Base-by-base conservation (phyloP, 306 rosid genomes). In the Glycine tomentella region DNA sequence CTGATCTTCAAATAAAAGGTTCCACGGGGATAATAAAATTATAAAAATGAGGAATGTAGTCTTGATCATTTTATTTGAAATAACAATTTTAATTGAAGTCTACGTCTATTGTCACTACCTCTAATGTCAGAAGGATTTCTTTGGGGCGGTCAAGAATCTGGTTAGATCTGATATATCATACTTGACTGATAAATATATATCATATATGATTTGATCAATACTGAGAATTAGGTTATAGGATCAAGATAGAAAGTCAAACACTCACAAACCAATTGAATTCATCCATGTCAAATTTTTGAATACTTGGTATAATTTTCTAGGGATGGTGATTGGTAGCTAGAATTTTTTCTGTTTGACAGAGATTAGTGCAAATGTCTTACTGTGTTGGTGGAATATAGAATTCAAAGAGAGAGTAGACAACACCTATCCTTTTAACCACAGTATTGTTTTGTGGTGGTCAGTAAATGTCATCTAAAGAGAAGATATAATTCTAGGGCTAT, bases 91-190 rank as follows among this genome's bases (percentile, higher is more conserved):
- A 38, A 6, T 53, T 81, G 61, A 63, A 9, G 69, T 33, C 46
- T 8, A 9, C 4, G 16, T 33, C 68, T 33, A 62, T 33, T 62
- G 15, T 12, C 14, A 62, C 9, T 62, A 13, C 25, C 42, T 69
- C 66, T 71, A 15, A 8, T 49, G 16, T 72, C 46, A 17, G 69
- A 56, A 44, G 59, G 58, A 56, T 42, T 78, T 68, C 31, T 61
- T 9, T 70, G 13, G 49, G 49, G 53, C 8, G 9, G 1, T 70
- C 5, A 4, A 33, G 34, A 77, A 72, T 63, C 53, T 51, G 59
- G 51, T 33, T 49, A 20, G 20, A 50, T 71, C 13, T 49, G 78
- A 16, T 16, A 50, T 50, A 14, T 58, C 36, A 56, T n/a, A 9
- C 13, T 40, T 69, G 75, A 67, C 69, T 72, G 53, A 71, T 33